These are phyloP conservation scores for Lipomyces chichibuensis DNA, from an alignment of 805 yeast genomes.

Conservation along the genomic window DNA sequence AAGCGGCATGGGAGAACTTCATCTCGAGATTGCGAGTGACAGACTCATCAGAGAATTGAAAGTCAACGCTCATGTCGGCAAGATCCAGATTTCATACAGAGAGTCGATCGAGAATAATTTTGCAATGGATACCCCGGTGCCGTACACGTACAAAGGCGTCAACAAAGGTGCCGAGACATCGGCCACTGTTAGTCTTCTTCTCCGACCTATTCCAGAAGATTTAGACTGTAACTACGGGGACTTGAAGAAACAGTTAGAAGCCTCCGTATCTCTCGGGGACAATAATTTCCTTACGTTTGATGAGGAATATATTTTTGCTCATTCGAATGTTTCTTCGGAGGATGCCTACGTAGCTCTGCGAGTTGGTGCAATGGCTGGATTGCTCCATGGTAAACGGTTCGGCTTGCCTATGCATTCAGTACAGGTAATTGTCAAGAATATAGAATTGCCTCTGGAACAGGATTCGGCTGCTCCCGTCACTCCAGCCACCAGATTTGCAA, in stretches of 20 bases:
- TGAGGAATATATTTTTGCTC: conserved; percentile 28
- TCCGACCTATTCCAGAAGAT: conserved; percentile 41
- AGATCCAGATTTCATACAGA: conserved; percentile 85
- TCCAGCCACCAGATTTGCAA: conserved; percentile 52
- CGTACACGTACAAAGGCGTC: conserved; percentile 34
- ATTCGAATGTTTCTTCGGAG: conserved; percentile 40
- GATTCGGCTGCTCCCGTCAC: conserved; percentile 48
- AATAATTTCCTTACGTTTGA: conserved; percentile 24
- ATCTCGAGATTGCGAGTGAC: conserved; percentile 83
- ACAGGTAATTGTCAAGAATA: conserved; percentile 55
- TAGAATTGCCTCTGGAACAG: conserved; percentile 60
- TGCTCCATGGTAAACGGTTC: conserved; percentile 49
- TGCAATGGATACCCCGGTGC: conserved; percentile 10
- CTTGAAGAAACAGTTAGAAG: conserved; percentile 47
- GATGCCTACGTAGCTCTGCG: conserved; percentile 40
- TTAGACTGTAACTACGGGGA: conserved; percentile 45
- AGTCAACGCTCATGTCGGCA: conserved; percentile 78
- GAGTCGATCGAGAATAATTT: conserved; percentile 55
- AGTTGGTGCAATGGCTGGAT: conserved; percentile 46
- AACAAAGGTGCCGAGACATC: conserved; percentile 38
- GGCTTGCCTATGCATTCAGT: conserved; percentile 63
- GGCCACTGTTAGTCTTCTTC: conserved; percentile 40
- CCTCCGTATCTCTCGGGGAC: conserved; percentile 23
- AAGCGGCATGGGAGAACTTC: conserved; percentile 97
- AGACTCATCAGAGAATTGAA: conserved; percentile 78